phyloP scores from a whole-genome alignment of 768 basidiomycete genomes.

The Trametes meyenii region DNA sequence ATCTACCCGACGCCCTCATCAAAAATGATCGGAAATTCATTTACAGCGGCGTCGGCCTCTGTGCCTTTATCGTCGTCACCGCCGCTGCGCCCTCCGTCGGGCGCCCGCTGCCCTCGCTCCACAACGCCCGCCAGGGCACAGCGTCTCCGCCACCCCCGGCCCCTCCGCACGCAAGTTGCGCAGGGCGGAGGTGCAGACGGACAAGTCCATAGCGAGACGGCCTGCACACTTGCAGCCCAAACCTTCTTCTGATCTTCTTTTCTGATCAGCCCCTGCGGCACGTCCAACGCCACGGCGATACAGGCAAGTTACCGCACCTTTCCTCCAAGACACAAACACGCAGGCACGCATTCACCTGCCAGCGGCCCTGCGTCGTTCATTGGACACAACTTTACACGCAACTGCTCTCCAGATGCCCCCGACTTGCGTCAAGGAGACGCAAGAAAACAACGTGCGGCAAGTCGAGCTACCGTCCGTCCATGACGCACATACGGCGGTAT shows the following conservation, averaged over 20 bases:
- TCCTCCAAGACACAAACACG: neutral
- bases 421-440: neutral
- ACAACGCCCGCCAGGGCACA: neutral
- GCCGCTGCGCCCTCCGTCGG: constrained; percentile 9
- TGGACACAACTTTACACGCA: neutral
- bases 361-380: neutral
- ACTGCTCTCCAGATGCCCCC: neutral
- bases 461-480: no score
- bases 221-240: constrained; percentile 1
- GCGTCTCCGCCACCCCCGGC: neutral
- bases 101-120: neutral
- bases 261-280: constrained; percentile 16
- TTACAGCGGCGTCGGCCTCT: constrained; percentile 8
- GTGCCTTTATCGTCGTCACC: constrained; percentile 11
- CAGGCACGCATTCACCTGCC: neutral
- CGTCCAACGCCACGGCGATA: constrained; percentile 20
- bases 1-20: constrained; percentile 22
- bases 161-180: neutral
- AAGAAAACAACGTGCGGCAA: neutral
- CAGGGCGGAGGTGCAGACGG: neutral
- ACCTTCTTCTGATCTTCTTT: constrained; percentile 15
- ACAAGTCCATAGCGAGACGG: neutral
- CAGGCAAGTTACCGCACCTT: neutral
- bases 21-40: constrained; percentile 5
- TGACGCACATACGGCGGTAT: no score